Conservation (phyloP, 2,329 filamentous ascomycete genomes). For the Phaeosphaeria sp. region DNA sequence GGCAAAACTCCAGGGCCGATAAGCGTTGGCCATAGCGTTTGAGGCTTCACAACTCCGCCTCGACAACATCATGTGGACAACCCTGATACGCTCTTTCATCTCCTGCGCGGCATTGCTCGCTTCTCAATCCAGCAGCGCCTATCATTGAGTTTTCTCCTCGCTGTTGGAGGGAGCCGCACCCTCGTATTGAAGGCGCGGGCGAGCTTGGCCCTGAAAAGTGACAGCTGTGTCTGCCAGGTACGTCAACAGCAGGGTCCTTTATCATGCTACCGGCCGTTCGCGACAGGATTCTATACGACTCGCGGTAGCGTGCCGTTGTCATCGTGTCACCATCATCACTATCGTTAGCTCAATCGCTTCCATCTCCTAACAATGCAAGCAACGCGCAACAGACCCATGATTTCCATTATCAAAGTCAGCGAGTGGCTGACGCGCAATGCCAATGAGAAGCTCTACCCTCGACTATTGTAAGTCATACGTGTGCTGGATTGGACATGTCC, state of each 20-base stretch:
- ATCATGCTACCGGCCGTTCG: not conserved
- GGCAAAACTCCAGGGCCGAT: slow-evolving; percentile 6
- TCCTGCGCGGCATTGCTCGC: slow-evolving; percentile 6
- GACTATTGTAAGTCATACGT: slow-evolving; percentile 49
- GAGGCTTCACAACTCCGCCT: slow-evolving; percentile 10
- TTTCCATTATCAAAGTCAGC: slow-evolving; percentile 53
- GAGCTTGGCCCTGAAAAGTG: slow-evolving; percentile 9
- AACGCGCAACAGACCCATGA: slow-evolving; percentile 41
- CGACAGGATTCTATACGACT: not conserved
- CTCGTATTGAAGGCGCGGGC: slow-evolving; percentile 3
- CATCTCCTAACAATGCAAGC: slow-evolving; percentile 19
- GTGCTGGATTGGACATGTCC: not conserved
- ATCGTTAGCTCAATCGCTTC: slow-evolving; percentile 1
- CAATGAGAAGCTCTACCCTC: slow-evolving; percentile 52
- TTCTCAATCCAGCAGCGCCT: slow-evolving; percentile 3
- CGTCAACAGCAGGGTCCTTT: slow-evolving; percentile 6
- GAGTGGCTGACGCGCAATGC: slow-evolving; percentile 54
- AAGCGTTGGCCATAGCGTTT: slow-evolving; percentile 25
- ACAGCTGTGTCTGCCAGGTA: slow-evolving; percentile 21
- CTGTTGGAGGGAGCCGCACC: slow-evolving; percentile 1
- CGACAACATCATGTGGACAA: slow-evolving; percentile 18
- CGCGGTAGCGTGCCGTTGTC: not conserved
- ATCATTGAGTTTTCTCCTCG: slow-evolving; percentile 9
- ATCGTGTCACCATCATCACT: not conserved
- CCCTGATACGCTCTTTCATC: slow-evolving; percentile 3